phyloP scores from a whole-genome alignment of 305 asterid genomes.

The Withania somnifera region DNA sequence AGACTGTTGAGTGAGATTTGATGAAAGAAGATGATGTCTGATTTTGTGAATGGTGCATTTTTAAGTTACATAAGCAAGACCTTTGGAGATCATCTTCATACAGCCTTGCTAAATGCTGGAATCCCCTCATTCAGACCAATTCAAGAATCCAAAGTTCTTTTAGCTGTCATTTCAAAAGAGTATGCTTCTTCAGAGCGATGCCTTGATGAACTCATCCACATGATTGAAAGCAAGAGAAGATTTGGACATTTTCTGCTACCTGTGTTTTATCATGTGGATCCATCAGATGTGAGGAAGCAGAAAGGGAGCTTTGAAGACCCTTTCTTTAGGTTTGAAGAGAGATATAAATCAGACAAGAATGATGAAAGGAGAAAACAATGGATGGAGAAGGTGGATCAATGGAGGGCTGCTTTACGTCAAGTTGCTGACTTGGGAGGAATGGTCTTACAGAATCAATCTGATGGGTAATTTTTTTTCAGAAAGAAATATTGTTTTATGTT shows the following conservation, averaged over 20 bases:
- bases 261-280: conserved; percentile 9
- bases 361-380: too few relatives aligned
- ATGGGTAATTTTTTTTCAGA: background rate
- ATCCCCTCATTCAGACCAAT: background rate
- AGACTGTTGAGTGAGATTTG: too few relatives aligned
- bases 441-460: background rate
- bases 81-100: background rate
- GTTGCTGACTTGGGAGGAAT: conserved; percentile 10
- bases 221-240: background rate
- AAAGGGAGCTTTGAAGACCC: conserved; percentile 4
- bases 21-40: background rate
- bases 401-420: conserved; percentile 4
- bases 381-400: background rate
- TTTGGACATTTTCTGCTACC: conserved; percentile 2
- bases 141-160: background rate
- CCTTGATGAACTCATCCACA: conserved; percentile 6
- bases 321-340: background rate
- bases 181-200: conserved; percentile 7
- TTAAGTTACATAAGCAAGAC: background rate
- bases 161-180: conserved; percentile 2
- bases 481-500: background rate
- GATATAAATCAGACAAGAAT: background rate
- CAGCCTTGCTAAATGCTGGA: background rate
- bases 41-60: background rate
- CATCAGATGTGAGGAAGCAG: conserved; percentile 6